Percentiles rank a stretch among this genome's conserved stretches.
These are phyloP conservation scores for Smithsoniella earleae DNA, from an alignment of 163 green algal species.

Conservation along the genomic window DNA sequence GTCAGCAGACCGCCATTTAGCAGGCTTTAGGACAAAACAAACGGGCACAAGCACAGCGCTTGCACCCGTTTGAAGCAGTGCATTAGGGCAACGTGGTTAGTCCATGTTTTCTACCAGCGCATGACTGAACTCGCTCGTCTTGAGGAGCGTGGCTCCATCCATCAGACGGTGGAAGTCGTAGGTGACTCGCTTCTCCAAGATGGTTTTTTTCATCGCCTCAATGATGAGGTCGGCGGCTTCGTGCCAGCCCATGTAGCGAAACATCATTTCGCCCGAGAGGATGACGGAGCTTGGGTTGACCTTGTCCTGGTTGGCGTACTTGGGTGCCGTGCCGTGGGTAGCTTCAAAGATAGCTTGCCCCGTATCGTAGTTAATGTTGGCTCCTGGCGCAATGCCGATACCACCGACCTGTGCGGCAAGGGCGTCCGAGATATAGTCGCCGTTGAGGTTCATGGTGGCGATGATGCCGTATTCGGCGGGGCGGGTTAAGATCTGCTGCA, in stretches of 20 bases:
- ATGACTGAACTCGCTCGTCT: too few relatives aligned
- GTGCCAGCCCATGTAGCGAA: constrained; percentile 34
- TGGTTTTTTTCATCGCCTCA: too few relatives aligned
- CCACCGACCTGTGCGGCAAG: constrained; percentile 38
- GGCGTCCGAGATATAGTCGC: constrained; percentile 39
- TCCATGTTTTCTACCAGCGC: too few relatives aligned
- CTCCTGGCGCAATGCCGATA: constrained; percentile 38
- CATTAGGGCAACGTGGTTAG: too few relatives aligned
- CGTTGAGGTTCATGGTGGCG: constrained; percentile 37
- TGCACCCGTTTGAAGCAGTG: too few relatives aligned
- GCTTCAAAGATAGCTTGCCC: constrained; percentile 41
- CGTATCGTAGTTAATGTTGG: constrained; percentile 38
- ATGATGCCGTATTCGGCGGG: constrained; percentile 37
- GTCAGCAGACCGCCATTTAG: too few relatives aligned
- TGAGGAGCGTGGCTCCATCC: too few relatives aligned
- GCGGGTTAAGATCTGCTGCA: constrained; percentile 34
- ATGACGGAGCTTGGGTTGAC: constrained; percentile 35
- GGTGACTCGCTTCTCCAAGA: too few relatives aligned
- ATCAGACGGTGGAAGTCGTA: too few relatives aligned
- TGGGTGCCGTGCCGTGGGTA: constrained; percentile 37
- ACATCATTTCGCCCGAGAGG: constrained; percentile 33
- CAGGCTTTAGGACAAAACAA: too few relatives aligned
- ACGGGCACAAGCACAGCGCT: too few relatives aligned
- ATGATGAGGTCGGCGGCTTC: constrained; percentile 35
- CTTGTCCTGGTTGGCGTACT: constrained; percentile 40